Evolutionary conservation across 768 basidiomycete species (phyloP).

Genomic region (Russula foetens): DNA sequence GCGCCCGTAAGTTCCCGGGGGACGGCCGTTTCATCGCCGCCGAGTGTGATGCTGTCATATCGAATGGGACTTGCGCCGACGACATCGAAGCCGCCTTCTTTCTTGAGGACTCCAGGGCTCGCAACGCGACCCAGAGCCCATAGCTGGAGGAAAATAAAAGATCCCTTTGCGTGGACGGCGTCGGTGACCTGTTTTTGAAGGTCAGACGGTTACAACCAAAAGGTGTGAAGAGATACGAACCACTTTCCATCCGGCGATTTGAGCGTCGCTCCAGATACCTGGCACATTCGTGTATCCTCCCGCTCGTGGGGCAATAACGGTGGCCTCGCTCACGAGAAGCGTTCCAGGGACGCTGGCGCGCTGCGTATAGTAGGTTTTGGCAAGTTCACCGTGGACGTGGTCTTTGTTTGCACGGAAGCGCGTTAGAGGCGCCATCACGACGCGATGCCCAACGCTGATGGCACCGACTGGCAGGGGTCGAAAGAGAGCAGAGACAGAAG

Average conservation of each 20-base stretch:
- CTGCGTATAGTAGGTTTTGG: slow-evolving; percentile 42
- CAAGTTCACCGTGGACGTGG: slow-evolving; percentile 32
- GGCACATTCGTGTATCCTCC: slow-evolving; percentile 45
- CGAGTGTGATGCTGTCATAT: background rate
- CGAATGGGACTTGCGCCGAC: slow-evolving; percentile 25
- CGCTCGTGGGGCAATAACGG: slow-evolving; percentile 41
- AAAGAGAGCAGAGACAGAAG: slow-evolving; percentile 30
- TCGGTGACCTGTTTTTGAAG: slow-evolving; percentile 41
- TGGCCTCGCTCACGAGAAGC: slow-evolving; percentile 50
- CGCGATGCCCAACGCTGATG: slow-evolving; percentile 37
- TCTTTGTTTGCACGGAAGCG: slow-evolving; percentile 32
- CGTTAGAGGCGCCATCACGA: slow-evolving; percentile 48
- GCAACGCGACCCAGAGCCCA: slow-evolving; percentile 48
- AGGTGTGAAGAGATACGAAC: slow-evolving; percentile 21
- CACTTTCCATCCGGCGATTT: slow-evolving; percentile 44
- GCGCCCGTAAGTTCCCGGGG: slow-evolving; percentile 24
- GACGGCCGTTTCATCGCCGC: background rate
- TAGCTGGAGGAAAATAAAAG: slow-evolving; percentile 46
- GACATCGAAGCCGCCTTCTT: slow-evolving; percentile 28
- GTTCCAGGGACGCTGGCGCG: slow-evolving; percentile 41
- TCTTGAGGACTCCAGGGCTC: slow-evolving; percentile 26
- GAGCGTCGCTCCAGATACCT: slow-evolving; percentile 57
- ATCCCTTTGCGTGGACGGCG: slow-evolving; percentile 47
- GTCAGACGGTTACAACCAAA: background rate
- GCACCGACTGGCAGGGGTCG: slow-evolving; percentile 38